Conservation (phyloP, 1,284 basidiomycete genomes). For the Melampsora abietis-canadensis region DNA sequence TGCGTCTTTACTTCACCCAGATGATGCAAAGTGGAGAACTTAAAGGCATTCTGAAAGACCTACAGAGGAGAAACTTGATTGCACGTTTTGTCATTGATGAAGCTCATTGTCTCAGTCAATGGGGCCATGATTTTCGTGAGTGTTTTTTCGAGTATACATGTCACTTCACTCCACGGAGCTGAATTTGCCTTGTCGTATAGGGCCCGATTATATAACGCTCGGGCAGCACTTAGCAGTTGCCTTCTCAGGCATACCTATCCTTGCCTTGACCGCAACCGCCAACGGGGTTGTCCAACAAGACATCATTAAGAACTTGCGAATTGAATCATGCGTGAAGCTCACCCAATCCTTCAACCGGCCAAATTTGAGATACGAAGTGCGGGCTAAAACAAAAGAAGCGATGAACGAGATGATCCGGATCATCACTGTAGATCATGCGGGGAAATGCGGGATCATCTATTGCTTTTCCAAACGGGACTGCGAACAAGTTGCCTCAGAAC, state of each 20-base stretch:
- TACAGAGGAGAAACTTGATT: slow-evolving; percentile 63
- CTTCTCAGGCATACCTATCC: slow-evolving; percentile 79
- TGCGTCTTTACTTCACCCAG: slow-evolving; percentile 3
- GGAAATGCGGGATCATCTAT: slow-evolving; percentile 82
- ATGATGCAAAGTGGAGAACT: slow-evolving; percentile 63
- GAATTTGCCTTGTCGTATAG: slow-evolving; percentile 4
- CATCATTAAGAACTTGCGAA: slow-evolving; percentile 69
- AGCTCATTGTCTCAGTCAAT: slow-evolving; percentile 81
- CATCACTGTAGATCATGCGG: slow-evolving; percentile 63
- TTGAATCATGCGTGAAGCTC: slow-evolving; percentile 63
- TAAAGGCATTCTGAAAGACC: slow-evolving; percentile 60
- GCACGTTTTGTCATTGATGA: slow-evolving; percentile 94
- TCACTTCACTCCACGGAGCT: not conserved
- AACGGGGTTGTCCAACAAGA: slow-evolving; percentile 72
- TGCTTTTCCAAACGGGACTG: slow-evolving; percentile 69
- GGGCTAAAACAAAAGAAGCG: slow-evolving; percentile 59
- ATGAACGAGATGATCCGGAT: slow-evolving; percentile 68
- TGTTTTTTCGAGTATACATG: not conserved
- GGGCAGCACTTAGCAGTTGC: slow-evolving; percentile 63
- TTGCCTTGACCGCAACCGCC: slow-evolving; percentile 94
- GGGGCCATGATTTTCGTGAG: slow-evolving; percentile 75
- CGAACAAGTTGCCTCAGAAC: slow-evolving; percentile 70
- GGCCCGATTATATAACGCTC: slow-evolving; percentile 58
- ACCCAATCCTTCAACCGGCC: slow-evolving; percentile 86
- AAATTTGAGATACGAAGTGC: slow-evolving; percentile 71